phyloP scores from a whole-genome alignment of 1,284 basidiomycete species.

The Cerioporus squamosus region DNA sequence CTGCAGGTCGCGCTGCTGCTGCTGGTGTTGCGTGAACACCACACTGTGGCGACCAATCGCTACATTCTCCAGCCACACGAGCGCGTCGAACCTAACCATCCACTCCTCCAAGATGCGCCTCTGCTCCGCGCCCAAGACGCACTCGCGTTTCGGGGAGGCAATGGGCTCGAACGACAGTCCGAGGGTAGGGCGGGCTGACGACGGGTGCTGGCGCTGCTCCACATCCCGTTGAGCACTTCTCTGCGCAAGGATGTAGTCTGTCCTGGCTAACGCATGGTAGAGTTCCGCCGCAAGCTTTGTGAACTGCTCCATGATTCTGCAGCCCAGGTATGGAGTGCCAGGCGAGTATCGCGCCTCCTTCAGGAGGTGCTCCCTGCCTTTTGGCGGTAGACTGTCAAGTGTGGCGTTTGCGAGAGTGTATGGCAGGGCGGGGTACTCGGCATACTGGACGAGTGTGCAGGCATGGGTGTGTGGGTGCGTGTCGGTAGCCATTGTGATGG shows the following conservation, averaged over 20 bases:
- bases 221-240: slow-evolving; percentile 25
- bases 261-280: not conserved
- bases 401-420: not conserved
- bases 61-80: slow-evolving; percentile 5
- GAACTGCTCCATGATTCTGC: not conserved
- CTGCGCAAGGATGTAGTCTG: slow-evolving; percentile 37
- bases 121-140: not conserved
- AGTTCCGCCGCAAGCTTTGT: not conserved
- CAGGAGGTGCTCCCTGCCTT: not conserved
- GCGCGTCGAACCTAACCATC: slow-evolving; percentile 2
- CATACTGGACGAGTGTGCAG: not conserved
- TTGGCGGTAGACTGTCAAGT: not conserved
- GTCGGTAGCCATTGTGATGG: no score
- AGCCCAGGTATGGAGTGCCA: not conserved
- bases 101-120: not conserved
- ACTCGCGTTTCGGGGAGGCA: slow-evolving; percentile 1
- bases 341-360: not conserved
- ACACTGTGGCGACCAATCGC: not conserved
- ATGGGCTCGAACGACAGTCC: not conserved
- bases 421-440: not conserved
- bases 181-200: slow-evolving; percentile 25
- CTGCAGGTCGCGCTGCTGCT: slow-evolving; percentile 3
- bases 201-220: not conserved
- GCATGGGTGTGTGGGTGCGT: no score
- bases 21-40: not conserved